Conservation (phyloP, 495 filamentous ascomycete genomes). For the Xylaria bambusicola region DNA sequence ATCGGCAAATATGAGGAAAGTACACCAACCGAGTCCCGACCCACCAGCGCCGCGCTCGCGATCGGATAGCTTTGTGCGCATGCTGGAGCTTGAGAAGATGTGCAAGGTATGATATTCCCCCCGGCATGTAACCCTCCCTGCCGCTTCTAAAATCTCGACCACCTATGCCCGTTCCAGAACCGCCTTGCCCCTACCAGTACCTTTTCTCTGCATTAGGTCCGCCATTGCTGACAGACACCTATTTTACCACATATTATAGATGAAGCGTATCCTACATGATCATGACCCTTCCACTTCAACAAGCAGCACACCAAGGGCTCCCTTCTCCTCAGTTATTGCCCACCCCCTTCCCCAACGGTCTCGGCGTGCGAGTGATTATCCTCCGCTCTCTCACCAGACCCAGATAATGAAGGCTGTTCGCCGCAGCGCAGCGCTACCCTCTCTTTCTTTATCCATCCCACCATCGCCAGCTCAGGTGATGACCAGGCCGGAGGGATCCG, state of each 20-base stretch:
- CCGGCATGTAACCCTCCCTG: slow-evolving; percentile 39
- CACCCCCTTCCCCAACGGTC: slow-evolving; percentile 30
- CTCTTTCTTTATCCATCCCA: slow-evolving; percentile 48
- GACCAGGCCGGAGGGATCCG: slow-evolving; percentile 22
- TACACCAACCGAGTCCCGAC: slow-evolving; percentile 30
- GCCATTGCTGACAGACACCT: slow-evolving; percentile 31
- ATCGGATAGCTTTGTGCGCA: slow-evolving; percentile 47
- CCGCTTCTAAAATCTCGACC: slow-evolving; percentile 24
- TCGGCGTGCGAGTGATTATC: slow-evolving; percentile 36
- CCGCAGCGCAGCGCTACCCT: slow-evolving; percentile 38
- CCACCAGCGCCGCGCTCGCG: slow-evolving; percentile 31
- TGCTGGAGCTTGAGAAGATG: slow-evolving; percentile 55
- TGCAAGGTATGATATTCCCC: slow-evolving; percentile 49
- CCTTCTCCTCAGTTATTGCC: slow-evolving; percentile 30
- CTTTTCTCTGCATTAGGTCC: slow-evolving; percentile 21
- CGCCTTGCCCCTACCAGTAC: slow-evolving; percentile 18
- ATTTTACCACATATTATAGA: slow-evolving; percentile 37
- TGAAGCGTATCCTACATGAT: slow-evolving; percentile 40
- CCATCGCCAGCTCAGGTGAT: slow-evolving; percentile 24
- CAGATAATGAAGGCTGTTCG: slow-evolving; percentile 48
- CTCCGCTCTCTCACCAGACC: slow-evolving; percentile 38
- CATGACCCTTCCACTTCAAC: slow-evolving; percentile 28
- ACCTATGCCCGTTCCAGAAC: slow-evolving; percentile 21
- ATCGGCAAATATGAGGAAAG: slow-evolving; percentile 39
- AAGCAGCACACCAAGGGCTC: slow-evolving; percentile 33